phyloP scores from a whole-genome alignment of 1,284 basidiomycete species.

The Singerocomus inundabilis region DNA sequence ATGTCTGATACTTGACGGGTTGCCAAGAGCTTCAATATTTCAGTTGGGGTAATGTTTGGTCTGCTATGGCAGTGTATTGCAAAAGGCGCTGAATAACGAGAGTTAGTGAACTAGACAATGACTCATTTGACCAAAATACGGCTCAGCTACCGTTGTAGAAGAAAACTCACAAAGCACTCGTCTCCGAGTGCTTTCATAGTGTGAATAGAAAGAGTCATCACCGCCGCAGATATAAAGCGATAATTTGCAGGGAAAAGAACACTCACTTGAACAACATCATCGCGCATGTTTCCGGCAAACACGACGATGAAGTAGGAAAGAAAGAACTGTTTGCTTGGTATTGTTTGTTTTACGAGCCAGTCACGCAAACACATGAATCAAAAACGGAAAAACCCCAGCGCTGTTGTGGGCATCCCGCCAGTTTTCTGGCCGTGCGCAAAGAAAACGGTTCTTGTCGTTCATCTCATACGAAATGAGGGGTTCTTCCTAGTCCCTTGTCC shows the following conservation, averaged over 20 bases:
- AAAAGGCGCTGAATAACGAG: not conserved
- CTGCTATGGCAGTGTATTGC: not conserved
- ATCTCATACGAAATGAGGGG: too few species aligned
- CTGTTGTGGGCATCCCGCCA: too few species aligned
- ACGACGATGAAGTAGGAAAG: not conserved
- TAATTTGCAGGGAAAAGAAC: constrained; percentile 14
- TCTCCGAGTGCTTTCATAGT: constrained; percentile 44
- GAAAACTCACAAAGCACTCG: constrained; percentile 38
- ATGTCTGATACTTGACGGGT: constrained; percentile 6
- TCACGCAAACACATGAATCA: constrained; percentile 13
- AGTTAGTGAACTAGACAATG: constrained; percentile 10
- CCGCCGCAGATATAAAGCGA: constrained; percentile 44
- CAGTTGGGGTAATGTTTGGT: not conserved
- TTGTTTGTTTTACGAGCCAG: constrained; percentile 20
- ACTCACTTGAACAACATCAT: constrained; percentile 14
- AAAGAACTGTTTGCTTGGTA: constrained; percentile 11
- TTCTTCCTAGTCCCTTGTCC: too few species aligned
- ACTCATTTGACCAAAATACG: constrained; percentile 5
- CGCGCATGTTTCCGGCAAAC: not conserved
- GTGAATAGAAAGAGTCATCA: constrained; percentile 49
- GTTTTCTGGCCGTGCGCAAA: too few species aligned
- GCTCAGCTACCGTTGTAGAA: constrained; percentile 68
- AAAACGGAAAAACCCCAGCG: constrained; percentile 2
- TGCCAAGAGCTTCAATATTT: too few species aligned
- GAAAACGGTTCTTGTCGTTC: too few species aligned